These are phyloP conservation scores for Barbatosphaeria neglecta DNA, from an alignment of 495 filamentous ascomycete species.

Conservation along the genomic window DNA sequence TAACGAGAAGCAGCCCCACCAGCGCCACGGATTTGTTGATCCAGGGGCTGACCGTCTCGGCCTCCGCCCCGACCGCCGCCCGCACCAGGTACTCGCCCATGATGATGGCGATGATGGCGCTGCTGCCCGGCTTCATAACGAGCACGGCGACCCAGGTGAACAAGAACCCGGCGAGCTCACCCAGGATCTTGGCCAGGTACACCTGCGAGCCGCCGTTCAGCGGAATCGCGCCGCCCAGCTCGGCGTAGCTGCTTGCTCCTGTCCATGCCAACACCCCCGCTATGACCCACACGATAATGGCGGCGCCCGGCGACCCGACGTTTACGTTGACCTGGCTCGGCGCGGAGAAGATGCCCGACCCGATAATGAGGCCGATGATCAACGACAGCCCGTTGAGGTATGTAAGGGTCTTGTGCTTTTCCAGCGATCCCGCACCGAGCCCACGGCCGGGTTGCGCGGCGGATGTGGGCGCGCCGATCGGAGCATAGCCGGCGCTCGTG, in stretches of 20 bases:
- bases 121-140: conserved; percentile 83
- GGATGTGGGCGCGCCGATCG: conserved; percentile 59
- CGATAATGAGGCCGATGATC: conserved; percentile 87
- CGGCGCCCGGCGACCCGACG: conserved; percentile 83
- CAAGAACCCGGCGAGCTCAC: conserved; percentile 79
- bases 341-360: conserved; percentile 93
- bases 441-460: conserved; percentile 32
- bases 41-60: conserved; percentile 65
- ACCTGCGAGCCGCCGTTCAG: conserved; percentile 89
- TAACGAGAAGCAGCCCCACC: conserved; percentile 62
- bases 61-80: conserved; percentile 70
- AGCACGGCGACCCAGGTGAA: conserved; percentile 94
- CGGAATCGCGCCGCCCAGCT: conserved; percentile 90
- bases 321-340: conserved; percentile 89
- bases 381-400: conserved; percentile 88
- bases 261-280: conserved; percentile 93
- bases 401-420: conserved; percentile 91
- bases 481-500: conserved; percentile 64
- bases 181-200: conserved; percentile 92
- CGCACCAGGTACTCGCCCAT: conserved; percentile 94
- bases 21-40: conserved; percentile 84
- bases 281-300: conserved; percentile 79
- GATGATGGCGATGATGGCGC: conserved; percentile 93
- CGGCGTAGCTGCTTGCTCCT: conserved; percentile 89
- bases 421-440: conserved; percentile 50